Conservation (phyloP, 208 protist genomes). For the Tetramitus jugosus region DNA sequence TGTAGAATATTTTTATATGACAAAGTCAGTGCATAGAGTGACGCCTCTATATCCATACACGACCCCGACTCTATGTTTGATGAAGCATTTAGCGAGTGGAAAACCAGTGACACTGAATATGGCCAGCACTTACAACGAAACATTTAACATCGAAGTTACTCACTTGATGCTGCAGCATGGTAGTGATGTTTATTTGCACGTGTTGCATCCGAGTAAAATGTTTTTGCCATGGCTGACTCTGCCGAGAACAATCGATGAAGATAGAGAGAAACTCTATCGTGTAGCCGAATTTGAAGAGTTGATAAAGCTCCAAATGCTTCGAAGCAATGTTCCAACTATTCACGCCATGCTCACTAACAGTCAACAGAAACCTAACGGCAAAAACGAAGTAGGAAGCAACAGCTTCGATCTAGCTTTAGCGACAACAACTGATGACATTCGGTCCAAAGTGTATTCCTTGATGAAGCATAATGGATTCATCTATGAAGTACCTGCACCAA, state of each 20-base stretch:
- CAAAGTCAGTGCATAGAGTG: constrained; percentile 2
- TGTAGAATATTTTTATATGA: constrained; percentile 7
- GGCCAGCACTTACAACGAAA: background rate
- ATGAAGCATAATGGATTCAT: constrained; percentile 5
- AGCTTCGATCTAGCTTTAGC: too few species aligned
- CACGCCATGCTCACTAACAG: background rate
- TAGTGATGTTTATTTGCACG: constrained; percentile 11
- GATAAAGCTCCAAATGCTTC: too few species aligned
- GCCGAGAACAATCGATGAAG: too few species aligned
- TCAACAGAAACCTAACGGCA: too few species aligned
- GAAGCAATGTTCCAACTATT: background rate
- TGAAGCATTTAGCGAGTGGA: background rate
- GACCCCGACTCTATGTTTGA: background rate
- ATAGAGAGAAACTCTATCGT: too few species aligned
- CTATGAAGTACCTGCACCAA: background rate
- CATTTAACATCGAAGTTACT: background rate
- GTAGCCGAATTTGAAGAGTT: too few species aligned
- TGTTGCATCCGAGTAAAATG: background rate
- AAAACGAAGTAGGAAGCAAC: too few species aligned
- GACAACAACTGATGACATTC: too few species aligned
- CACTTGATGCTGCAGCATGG: constrained; percentile 14
- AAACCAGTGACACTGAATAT: background rate
- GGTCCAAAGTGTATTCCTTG: background rate
- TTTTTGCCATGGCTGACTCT: background rate
- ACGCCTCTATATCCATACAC: constrained; percentile 3